Base-by-base conservation (phyloP, 805 yeast genomes). In the Kodamaea leandrae region DNA sequence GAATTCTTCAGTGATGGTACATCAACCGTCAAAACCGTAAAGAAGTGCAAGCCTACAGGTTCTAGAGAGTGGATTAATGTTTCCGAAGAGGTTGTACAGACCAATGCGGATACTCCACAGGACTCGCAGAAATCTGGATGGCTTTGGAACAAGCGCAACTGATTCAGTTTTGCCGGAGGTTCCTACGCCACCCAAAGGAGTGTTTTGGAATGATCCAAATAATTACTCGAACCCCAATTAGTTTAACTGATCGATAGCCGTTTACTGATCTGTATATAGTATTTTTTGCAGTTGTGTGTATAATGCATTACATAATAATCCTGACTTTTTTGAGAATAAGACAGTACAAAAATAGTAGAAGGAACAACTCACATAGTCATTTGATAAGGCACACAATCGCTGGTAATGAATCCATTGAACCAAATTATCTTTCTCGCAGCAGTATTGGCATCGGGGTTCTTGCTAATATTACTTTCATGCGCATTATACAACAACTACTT, bases 341-440 rank as follows among this genome's bases (percentile, higher is more conserved):
- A 13, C 32, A 28, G 32, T 12, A 30, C 33, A 30, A 30, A 30
- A 30, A 30, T 16, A 17, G 25, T 6, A 17, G 16, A 27, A 27
- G 32, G 32, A 13, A 27, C 21, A 16, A 30, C 33, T 17, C 4
- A 12, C 13, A 30, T 6, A 30, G n/a, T 17, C 21, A 14, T 10
- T 4, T 14, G 5, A 4, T 16, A 27, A 4, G 32, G 21, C 33
- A 20, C 21, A 14, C 21, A 13, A 18, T 17, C 21, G 28, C 20
- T 18, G 19, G 18, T 16, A 2, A 69, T 68, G 74, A 68, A 69
- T 53, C 74, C 75, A 36, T 63, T 70, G 50, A 70, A 70, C 51
- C 68, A 70, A 46, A 70, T 70, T 50, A 69, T 70, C 48, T 69
- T 70, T 53, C 61, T 70, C 38, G 66, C 72, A 40, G 75, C 74